These are phyloP conservation scores for Nicotiana rustica DNA, from an alignment of 305 asterid genomes.

Conservation along the genomic window DNA sequence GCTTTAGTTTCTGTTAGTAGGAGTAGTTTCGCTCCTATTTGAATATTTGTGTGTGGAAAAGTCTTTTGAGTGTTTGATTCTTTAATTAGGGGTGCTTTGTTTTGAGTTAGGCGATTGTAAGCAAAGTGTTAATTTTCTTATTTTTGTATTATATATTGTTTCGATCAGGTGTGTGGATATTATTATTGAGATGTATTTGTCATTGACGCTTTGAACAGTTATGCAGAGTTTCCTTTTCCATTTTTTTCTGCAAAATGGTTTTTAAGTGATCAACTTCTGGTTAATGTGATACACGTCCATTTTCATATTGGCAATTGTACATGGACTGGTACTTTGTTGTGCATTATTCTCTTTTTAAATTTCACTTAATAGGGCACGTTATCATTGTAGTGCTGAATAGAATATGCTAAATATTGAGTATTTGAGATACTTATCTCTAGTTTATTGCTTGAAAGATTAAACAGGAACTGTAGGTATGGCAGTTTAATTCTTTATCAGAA, in stretches of 20 bases:
- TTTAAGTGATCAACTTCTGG: neutral
- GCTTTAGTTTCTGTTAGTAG: slow-evolving; percentile 27
- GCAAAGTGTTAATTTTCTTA: no score
- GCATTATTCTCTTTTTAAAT: neutral
- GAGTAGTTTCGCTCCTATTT: slow-evolving; percentile 28
- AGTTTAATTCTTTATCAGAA: no score
- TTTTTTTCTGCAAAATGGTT: neutral
- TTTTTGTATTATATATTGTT: neutral
- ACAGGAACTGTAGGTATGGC: no score
- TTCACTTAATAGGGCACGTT: neutral
- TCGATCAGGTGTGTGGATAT: neutral
- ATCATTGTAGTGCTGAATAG: neutral
- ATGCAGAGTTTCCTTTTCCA: neutral
- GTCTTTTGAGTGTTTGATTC: slow-evolving; percentile 10
- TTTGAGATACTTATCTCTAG: neutral
- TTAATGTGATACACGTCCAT: neutral
- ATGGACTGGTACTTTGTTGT: neutral
- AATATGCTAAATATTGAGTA: neutral
- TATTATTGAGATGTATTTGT: neutral
- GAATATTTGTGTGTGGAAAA: slow-evolving; percentile 8
- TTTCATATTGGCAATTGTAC: neutral
- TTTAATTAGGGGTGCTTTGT: no score
- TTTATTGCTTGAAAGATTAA: neutral
- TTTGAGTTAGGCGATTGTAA: no score
- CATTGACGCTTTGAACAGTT: neutral